Evolutionary conservation across 176 grass and related monocot species (phyloP).

Genomic region (Phoenix dactylifera): DNA sequence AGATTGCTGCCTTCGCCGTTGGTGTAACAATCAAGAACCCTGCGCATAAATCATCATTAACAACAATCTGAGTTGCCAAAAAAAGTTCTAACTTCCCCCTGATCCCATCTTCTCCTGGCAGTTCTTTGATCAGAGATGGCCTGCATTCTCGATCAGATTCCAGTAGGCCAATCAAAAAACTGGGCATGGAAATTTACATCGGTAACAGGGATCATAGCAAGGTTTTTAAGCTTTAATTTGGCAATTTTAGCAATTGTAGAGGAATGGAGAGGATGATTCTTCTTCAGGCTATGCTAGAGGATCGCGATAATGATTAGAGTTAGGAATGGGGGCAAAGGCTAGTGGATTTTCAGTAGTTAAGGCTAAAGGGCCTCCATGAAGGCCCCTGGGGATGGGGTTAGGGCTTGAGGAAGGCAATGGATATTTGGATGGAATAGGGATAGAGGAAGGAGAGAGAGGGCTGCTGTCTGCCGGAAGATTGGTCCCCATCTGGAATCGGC

Average conservation of each 20-base stretch:
- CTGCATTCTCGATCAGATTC: neutral
- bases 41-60: neutral
- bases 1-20: neutral
- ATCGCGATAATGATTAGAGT: conserved; percentile 53
- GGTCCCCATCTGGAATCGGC: too few relatives aligned
- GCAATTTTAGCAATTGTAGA: conserved; percentile 24
- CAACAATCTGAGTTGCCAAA: too few relatives aligned
- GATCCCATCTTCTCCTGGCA: too few relatives aligned
- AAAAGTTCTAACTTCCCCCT: too few relatives aligned
- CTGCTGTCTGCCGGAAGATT: too few relatives aligned
- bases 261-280: conserved; percentile 41
- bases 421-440: too few relatives aligned
- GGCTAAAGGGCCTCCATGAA: conserved; percentile 35
- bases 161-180: conserved; percentile 45
- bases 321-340: conserved; percentile 60
- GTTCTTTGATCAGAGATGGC: too few relatives aligned
- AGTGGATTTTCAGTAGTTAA: conserved; percentile 46
- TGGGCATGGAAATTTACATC: conserved; percentile 62
- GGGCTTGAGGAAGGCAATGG: too few relatives aligned
- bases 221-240: conserved; percentile 69
- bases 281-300: conserved; percentile 64
- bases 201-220: conserved; percentile 30
- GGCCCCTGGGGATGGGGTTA: conserved; percentile 5
- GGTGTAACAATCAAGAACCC: neutral
- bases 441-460: too few relatives aligned